Evolutionary conservation across 805 yeast species (phyloP).

Genomic region (Clavispora fructus): DNA sequence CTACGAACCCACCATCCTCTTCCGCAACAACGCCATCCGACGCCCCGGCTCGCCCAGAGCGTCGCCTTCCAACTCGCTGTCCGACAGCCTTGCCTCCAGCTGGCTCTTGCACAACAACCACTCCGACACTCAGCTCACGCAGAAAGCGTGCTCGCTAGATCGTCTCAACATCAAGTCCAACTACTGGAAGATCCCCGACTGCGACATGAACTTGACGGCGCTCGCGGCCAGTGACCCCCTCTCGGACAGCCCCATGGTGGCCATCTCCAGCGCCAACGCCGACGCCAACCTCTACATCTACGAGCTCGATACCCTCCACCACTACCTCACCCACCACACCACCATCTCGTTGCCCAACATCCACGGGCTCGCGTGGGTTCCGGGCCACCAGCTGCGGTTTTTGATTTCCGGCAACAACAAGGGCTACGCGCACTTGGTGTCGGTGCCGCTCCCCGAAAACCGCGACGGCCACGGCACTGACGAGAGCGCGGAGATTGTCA

Average conservation of each 20-base stretch:
- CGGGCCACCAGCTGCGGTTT: constrained; percentile 28
- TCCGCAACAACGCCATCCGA: constrained; percentile 36
- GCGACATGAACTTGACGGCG: constrained; percentile 41
- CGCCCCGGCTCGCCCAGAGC: constrained; percentile 10
- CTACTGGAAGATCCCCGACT: constrained; percentile 43
- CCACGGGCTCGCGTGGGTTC: constrained; percentile 50
- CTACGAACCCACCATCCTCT: constrained; percentile 39
- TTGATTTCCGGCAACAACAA: constrained; percentile 71
- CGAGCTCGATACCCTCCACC: constrained; percentile 35
- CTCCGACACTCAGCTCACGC: constrained; percentile 30
- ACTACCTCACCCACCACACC: constrained; percentile 49
- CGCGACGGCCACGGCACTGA: constrained; percentile 21
- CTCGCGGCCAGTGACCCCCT: constrained; percentile 24
- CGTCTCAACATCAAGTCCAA: constrained; percentile 38
- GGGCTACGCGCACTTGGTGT: constrained; percentile 69
- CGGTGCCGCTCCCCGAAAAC: constrained; percentile 49
- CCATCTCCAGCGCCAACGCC: constrained; percentile 46
- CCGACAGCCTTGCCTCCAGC: constrained; percentile 12
- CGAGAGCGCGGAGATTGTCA: constrained; percentile 65
- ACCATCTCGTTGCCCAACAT: constrained; percentile 57
- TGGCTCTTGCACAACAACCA: constrained; percentile 29
- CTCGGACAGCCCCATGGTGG: constrained; percentile 35
- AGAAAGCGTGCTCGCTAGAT: constrained; percentile 38
- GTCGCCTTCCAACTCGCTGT: constrained; percentile 17
- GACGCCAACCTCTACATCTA: constrained; percentile 49